These are phyloP conservation scores for Aspergillus calidoustus DNA, from an alignment of 2,329 filamentous ascomycete species.

Conservation along the genomic window DNA sequence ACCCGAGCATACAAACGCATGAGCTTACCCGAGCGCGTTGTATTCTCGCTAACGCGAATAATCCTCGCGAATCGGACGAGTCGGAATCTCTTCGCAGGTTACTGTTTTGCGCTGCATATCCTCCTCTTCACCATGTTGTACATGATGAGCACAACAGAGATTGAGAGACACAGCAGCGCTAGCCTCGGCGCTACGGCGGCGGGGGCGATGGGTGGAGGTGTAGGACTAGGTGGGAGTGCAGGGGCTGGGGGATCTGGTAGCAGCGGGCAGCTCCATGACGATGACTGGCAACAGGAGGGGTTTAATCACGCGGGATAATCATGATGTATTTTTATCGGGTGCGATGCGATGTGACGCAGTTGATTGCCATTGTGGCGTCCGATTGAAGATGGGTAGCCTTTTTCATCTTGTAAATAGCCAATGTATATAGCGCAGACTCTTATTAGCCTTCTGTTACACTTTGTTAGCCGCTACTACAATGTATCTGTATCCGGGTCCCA, in stretches of 20 bases:
- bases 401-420: not conserved
- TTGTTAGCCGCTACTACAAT: not conserved
- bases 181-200: slow-evolving; percentile 51
- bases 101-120: slow-evolving; percentile 86
- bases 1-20: slow-evolving; percentile 89
- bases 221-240: slow-evolving; percentile 8
- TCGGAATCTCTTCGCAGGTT: slow-evolving; percentile 90
- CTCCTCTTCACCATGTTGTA: slow-evolving; percentile 87
- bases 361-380: not conserved
- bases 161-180: slow-evolving; percentile 65
- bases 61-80: slow-evolving; percentile 88
- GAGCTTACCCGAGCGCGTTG: slow-evolving; percentile 85
- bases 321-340: slow-evolving; percentile 11
- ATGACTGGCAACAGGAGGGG: slow-evolving; percentile 68
- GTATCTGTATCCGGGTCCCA: not conserved
- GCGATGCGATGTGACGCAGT: not conserved
- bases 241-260: slow-evolving; percentile 26
- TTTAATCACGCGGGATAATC: slow-evolving; percentile 47
- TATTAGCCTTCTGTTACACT: not conserved
- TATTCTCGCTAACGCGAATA: slow-evolving; percentile 89
- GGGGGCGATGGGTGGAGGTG: slow-evolving; percentile 36
- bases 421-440: slow-evolving; percentile 3
- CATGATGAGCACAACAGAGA: slow-evolving; percentile 73
- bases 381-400: not conserved
- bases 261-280: slow-evolving; percentile 45